These are phyloP conservation scores for Thecaphora thlaspeos DNA, from an alignment of 1,284 basidiomycete genomes.

Conservation along the genomic window DNA sequence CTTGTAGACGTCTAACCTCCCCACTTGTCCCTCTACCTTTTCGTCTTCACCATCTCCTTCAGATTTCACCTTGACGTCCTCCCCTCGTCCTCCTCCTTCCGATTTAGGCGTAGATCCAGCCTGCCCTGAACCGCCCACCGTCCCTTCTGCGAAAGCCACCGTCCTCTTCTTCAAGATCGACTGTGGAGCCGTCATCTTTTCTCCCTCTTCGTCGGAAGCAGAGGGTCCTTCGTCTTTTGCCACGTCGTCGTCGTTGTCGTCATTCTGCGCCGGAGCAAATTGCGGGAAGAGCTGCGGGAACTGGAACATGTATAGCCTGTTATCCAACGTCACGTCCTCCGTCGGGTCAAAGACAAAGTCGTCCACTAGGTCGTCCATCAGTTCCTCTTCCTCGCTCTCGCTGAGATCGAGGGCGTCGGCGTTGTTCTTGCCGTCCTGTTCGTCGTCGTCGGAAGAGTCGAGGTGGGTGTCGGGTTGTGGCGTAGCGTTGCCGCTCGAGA, in stretches of 20 bases:
- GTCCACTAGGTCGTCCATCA: constrained; percentile 77
- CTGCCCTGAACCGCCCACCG: constrained; percentile 29
- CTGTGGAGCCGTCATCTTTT: neutral
- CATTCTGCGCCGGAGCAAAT: constrained; percentile 60
- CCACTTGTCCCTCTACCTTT: constrained; percentile 42
- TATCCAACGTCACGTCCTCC: constrained; percentile 58
- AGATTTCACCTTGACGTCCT: constrained; percentile 15
- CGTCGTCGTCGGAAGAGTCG: constrained; percentile 46
- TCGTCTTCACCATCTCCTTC: neutral
- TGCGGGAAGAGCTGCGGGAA: constrained; percentile 85
- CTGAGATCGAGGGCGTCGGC: constrained; percentile 76
- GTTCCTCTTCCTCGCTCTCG: constrained; percentile 82
- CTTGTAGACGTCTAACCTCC: constrained; percentile 46
- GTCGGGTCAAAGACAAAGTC: constrained; percentile 65
- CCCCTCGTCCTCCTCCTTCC: constrained; percentile 8
- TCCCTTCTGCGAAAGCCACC: constrained; percentile 46
- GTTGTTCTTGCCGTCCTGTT: constrained; percentile 62
- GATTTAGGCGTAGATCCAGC: constrained; percentile 5
- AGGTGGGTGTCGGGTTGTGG: constrained; percentile 12
- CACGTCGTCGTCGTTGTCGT: neutral
- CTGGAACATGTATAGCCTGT: constrained; percentile 82
- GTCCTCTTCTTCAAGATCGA: constrained; percentile 17
- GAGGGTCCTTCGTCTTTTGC: too few species aligned
- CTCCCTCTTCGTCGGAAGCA: too few species aligned
- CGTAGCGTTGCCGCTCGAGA: constrained; percentile 18